Evolutionary conservation across 345 rosid genomes (phyloP), one percentile per base, ranked within the genome.

Genomic region (Eucalyptus tenuipes): DNA sequence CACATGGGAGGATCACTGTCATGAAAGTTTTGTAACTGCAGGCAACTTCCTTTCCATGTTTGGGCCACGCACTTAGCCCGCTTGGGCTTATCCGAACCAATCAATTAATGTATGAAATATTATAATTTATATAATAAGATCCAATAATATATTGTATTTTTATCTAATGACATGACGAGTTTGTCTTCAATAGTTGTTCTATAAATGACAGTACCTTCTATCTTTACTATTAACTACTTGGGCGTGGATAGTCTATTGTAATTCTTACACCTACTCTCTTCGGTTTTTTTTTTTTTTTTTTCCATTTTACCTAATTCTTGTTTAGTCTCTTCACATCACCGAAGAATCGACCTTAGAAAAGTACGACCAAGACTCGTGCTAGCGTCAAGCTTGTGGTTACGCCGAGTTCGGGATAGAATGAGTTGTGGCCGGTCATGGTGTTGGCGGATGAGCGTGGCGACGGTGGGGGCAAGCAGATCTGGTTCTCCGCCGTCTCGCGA

Each of bases 31-130:
- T 11, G 68, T 27, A 7, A 13, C 4, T 6, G 8, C 29, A 10
- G 1, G 29, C 29, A 55, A 55, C 3, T 55, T 55, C 61, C 6
- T 1, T 55, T 55, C 29, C 27, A 55, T 55, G 29, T 13, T 1
- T 55, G 0, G 59, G 61, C 3, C 29, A 55, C 1, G 6, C 13
- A 10, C 13, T 1, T 24, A 0, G 27, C 0, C 59, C 13, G 3
- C 61, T 55, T 22, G 13, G 61, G 13, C 29, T 55, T 0, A 55
- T 55, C 29, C 6, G 0, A 55, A 22, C 29, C 29, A 55, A 55
- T 55, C 6, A 55, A 55, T 55, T 55, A 22, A 2, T 22, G 29
- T 0, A 0, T 59, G 31, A 59, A 25, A 59, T 59, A 59, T 59
- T 59, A 25, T 27, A 27, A 27, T 59, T 59, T 59, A 27, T 59